Base-by-base conservation (phyloP, 495 filamentous ascomycete species). In the Xylaria scruposa region DNA sequence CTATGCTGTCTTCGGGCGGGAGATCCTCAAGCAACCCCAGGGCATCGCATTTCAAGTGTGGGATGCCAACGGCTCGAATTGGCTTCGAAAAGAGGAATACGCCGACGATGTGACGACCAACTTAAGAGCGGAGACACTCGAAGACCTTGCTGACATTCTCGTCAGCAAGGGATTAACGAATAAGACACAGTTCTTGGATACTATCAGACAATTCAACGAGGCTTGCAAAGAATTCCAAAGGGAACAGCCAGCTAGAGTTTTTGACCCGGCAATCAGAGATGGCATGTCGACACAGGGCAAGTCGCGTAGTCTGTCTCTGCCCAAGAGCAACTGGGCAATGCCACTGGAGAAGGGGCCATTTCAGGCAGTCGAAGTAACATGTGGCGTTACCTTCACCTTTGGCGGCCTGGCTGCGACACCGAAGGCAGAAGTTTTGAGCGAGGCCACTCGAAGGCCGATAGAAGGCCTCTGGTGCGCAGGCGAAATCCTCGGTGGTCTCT, bases 381-480 rank as follows among this genome's bases (percentile, higher is more conserved):
- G 84, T 40, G 90, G 90, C 6, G 85, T 92, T 58, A 91, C 89
- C 0, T 92, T 91, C 73, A 91, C 89, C 0, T 92, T 91, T 77
- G 90, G 89, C 2, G 90, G 89, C 0, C 74, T 92, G 3, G 83
- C 82, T 8, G 81, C 88, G 9, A 80, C 87, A 54, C 82, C 85
- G 0, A 85, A 82, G 2, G 81, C 85, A 5, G 81, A 76, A 15
- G 82, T 90, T 6, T 72, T 90, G 24, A 83, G 79, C 9, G 76
- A 81, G n/a, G 68, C 72, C 3, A 86, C 85, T 5, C 73, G 78
- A n/a, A 67, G 68, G 0, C 76, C 78, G 6, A 82, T 91, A 17
- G 83, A 83, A 3, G 88, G 88, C 0, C 73, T 91, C 47, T 89
- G 81, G 59, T 88, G 85, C 71, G 84, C 80, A 2, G 90, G 89